Evolutionary conservation across 2,329 filamentous ascomycete genomes (phyloP).

Genomic region (Colletotrichum chlorophyti): DNA sequence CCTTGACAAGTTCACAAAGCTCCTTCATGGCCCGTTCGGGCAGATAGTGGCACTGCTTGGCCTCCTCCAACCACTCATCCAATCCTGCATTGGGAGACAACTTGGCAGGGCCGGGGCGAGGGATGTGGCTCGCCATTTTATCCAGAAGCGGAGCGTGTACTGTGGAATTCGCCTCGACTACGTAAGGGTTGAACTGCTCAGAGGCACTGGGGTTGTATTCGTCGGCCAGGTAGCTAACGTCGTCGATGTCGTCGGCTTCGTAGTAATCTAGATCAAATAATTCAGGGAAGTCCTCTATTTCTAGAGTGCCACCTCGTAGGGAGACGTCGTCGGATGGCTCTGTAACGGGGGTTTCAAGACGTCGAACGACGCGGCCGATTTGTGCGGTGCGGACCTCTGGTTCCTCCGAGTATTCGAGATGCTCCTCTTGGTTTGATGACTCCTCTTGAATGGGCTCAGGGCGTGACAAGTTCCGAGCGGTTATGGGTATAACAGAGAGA

Average conservation of each 20-base stretch:
- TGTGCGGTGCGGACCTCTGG: conserved; percentile 16
- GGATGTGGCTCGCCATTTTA: conserved; percentile 62
- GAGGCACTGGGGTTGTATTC: conserved; percentile 19
- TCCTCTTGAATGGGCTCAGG: conserved; percentile 13
- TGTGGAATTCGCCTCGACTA: conserved; percentile 1
- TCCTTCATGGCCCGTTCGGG: conserved; percentile 98
- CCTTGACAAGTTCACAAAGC: conserved; percentile 97
- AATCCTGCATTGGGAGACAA: conserved; percentile 83
- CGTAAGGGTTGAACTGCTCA: conserved; percentile 11
- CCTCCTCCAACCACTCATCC: conserved; percentile 96
- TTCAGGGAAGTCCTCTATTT: conserved; percentile 13
- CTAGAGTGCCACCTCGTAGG: conserved; percentile 14
- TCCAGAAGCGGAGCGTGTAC: conserved; percentile 15
- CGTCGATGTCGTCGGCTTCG: conserved; percentile 22
- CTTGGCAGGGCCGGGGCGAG: conserved; percentile 89
- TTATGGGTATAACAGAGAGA: background rate
- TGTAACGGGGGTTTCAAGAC: no score
- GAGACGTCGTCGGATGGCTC: conserved; percentile 4
- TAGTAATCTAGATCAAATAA: conserved; percentile 19
- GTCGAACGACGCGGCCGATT: conserved; percentile 12
- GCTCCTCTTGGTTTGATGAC: background rate
- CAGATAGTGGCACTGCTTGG: conserved; percentile 96
- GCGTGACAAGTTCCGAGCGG: background rate
- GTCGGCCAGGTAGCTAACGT: background rate
- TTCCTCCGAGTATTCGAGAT: conserved; percentile 17